These are phyloP conservation scores for Ilyonectria destructans DNA, from an alignment of 2,329 filamentous ascomycete species.

Conservation along the genomic window DNA sequence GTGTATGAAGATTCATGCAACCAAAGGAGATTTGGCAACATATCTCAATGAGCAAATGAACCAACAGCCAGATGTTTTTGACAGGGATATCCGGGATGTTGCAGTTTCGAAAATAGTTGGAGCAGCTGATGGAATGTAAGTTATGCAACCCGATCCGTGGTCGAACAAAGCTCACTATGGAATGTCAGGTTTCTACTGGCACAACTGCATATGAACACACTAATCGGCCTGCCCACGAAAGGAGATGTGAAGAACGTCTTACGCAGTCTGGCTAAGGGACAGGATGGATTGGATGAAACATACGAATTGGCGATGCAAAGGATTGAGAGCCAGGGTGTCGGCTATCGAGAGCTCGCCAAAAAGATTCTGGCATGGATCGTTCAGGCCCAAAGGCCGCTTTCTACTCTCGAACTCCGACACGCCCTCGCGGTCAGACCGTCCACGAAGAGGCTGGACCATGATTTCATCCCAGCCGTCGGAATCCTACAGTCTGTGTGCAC, in stretches of 20 bases:
- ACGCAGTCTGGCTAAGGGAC: not conserved
- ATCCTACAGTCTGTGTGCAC: slow-evolving; percentile 57
- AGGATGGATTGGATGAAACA: slow-evolving; percentile 47
- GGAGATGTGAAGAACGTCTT: slow-evolving; percentile 52
- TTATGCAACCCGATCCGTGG: not conserved
- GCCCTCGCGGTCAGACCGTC: slow-evolving; percentile 58
- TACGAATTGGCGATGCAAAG: slow-evolving; percentile 37
- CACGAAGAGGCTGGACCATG: slow-evolving; percentile 49
- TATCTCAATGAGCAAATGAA: slow-evolving; percentile 8
- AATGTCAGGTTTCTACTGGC: slow-evolving; percentile 1
- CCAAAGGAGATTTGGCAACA: not conserved
- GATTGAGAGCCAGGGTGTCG: slow-evolving; percentile 56
- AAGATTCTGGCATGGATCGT: slow-evolving; percentile 60
- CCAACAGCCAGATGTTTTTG: not conserved
- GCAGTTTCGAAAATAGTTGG: slow-evolving; percentile 4
- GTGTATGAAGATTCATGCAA: not conserved
- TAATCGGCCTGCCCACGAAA: slow-evolving; percentile 31
- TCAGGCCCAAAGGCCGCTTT: slow-evolving; percentile 54
- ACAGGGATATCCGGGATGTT: slow-evolving; percentile 13
- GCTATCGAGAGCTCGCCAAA: slow-evolving; percentile 55
- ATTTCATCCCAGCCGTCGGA: slow-evolving; percentile 53
- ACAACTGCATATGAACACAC: not conserved
- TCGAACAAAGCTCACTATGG: not conserved
- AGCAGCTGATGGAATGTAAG: slow-evolving; percentile 27
- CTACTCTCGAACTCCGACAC: slow-evolving; percentile 56